A percentile compares a stretch with the other conserved stretches of the same genome.
Evolutionary conservation across 768 basidiomycete species (phyloP).

Genomic region (Suillus variegatus): DNA sequence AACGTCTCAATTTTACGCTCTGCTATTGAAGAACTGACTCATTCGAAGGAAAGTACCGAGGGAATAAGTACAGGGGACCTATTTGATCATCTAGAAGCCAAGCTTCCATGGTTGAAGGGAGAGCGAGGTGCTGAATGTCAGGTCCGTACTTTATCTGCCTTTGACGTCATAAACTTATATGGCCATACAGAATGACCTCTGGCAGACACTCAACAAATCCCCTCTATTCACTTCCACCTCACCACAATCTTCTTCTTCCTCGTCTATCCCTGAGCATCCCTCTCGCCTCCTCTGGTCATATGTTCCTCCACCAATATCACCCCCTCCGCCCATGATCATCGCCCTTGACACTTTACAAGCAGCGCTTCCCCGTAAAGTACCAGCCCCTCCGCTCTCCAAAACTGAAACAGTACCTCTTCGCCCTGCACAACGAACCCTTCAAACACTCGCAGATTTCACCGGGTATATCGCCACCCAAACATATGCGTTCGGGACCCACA

Average conservation of each 20-base stretch:
- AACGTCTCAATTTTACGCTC: slow-evolving; percentile 63
- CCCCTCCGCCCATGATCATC: slow-evolving; percentile 30
- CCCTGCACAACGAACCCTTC: slow-evolving; percentile 59
- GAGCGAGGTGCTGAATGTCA: slow-evolving; percentile 55
- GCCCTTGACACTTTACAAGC: slow-evolving; percentile 22
- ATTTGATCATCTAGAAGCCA: slow-evolving; percentile 56
- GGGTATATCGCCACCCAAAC: slow-evolving; percentile 79
- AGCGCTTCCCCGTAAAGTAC: slow-evolving; percentile 22
- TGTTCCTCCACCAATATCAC: slow-evolving; percentile 27
- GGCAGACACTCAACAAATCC: slow-evolving; percentile 55
- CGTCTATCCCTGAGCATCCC: slow-evolving; percentile 17
- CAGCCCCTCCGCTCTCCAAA: slow-evolving; percentile 14
- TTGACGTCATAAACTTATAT: slow-evolving; percentile 6
- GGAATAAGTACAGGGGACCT: slow-evolving; percentile 59
- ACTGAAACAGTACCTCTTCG: slow-evolving; percentile 26
- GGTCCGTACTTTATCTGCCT: slow-evolving; percentile 38
- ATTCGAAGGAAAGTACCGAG: slow-evolving; percentile 33
- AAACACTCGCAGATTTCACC: slow-evolving; percentile 70
- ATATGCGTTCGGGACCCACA: slow-evolving; percentile 39
- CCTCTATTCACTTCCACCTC: slow-evolving; percentile 50
- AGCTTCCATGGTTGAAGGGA: slow-evolving; percentile 57
- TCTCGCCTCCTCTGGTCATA: slow-evolving; percentile 41
- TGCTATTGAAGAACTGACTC: slow-evolving; percentile 51
- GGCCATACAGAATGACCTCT: slow-evolving; percentile 47
- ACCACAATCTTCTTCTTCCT: slow-evolving; percentile 12